phyloP scores from a whole-genome alignment of 2,329 filamentous ascomycete genomes.

The Rachicladosporium sp. region DNA sequence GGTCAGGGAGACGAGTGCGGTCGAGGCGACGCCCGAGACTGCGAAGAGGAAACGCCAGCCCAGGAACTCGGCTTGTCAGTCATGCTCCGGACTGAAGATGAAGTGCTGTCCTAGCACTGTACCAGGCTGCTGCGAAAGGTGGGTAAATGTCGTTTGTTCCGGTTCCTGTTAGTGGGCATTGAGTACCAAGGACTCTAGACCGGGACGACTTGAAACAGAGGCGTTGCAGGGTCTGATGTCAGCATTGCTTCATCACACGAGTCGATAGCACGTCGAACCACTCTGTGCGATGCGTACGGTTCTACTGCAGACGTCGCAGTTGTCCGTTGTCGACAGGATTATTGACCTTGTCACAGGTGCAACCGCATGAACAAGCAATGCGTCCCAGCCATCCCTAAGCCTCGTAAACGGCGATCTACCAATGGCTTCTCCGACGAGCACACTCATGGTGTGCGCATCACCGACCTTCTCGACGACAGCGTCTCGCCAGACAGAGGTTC shows the following conservation, averaged over 20 bases:
- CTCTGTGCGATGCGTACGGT: neutral
- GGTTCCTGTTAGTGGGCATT: neutral
- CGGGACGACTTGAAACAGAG: too few relatives aligned
- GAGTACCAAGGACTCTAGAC: too few relatives aligned
- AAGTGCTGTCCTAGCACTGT: slow-evolving; percentile 10
- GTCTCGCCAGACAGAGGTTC: neutral
- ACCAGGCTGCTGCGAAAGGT: slow-evolving; percentile 7
- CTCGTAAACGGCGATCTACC: slow-evolving; percentile 14
- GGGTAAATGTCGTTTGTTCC: slow-evolving; percentile 2
- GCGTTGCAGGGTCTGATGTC: neutral
- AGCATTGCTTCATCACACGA: slow-evolving; percentile 1
- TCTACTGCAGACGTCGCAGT: neutral
- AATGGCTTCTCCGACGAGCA: slow-evolving; percentile 11
- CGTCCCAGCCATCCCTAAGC: slow-evolving; percentile 14
- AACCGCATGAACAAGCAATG: slow-evolving; percentile 17
- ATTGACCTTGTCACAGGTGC: slow-evolving; percentile 14
- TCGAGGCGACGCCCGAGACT: neutral
- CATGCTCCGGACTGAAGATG: slow-evolving; percentile 19
- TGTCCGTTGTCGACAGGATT: neutral
- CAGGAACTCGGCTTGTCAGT: slow-evolving; percentile 16
- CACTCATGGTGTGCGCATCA: slow-evolving; percentile 9
- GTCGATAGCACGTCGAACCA: neutral
- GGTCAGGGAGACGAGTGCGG: too few relatives aligned
- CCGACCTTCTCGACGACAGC: slow-evolving; percentile 8
- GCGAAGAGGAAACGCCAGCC: slow-evolving; percentile 18